Base-by-base conservation (phyloP, 768 basidiomycete species). In the Candolleomyces aberdarensis region DNA sequence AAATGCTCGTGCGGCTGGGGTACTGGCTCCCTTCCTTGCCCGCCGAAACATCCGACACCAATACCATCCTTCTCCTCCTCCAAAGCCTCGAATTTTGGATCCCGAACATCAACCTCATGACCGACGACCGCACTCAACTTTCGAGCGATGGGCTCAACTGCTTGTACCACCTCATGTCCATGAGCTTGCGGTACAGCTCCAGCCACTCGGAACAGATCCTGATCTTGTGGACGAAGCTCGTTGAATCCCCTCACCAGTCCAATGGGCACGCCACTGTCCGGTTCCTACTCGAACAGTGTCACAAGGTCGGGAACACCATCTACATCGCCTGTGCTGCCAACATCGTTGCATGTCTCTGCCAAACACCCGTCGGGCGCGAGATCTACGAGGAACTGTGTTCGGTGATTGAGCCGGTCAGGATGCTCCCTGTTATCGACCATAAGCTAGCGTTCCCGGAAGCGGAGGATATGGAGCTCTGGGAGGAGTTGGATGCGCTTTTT, bases 21-120 rank as follows among this genome's bases (percentile, higher is more conserved):
- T 77, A 81, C 19, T 87, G 93, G 74, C 80, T 96, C n/a, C 83
- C 87, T 39, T 84, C 84, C 58, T 72, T 92, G 22, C 81, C 84
- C 8, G 78, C 78, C 29, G 74, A 78, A 22, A 76, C 79, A 64
- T 69, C 82, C 66, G 74, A 80, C 63, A 77, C 76, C 11, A 79
- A 75, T 61, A 69, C 78, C 26, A 74, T 78, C 10, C 72, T 90
- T 49, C 75, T 91, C 10, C 78, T 94, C 46, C 76, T 98, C 3
- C 88, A 91, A 70, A 85, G 88, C 67, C 72, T 97, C 59, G 91
- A 93, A 69, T 84, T 85, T 63, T 98, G 96, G 95, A 81, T 93
- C 40, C 80, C 86, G 10, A 85, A 86, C 67, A 83, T 96, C 69
- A 83, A 88, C 60, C 80, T 94, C 20, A 82, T 87, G 72, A 76